Base-by-base conservation (phyloP, 2,329 filamentous ascomycete genomes). In the Alternaria arborescens region DNA sequence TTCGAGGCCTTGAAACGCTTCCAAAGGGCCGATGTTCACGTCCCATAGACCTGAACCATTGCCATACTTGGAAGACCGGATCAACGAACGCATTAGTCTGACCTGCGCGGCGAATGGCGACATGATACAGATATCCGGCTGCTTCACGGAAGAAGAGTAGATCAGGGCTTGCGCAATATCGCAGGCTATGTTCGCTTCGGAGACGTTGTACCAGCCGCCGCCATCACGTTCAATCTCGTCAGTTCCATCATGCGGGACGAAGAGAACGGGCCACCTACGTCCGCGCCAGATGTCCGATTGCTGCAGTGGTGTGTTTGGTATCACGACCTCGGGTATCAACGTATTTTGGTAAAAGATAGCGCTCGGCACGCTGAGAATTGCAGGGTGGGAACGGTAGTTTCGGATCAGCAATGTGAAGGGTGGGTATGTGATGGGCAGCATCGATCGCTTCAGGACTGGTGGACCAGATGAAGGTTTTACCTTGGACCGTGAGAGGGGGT, bases 301-400 rank as follows among this genome's bases (percentile, higher is more conserved):
- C 26, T 80, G 69, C 5, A 75, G 61, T 4, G 71, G 66, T 14
- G 71, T 75, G 30, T 36, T 6, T 8, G 52, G 51, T 0, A 63
- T 58, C 14, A 56, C 58, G 34, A 77, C 76, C 70, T 81, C 79
- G 6, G 81, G 79, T 30, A 82, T 75, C 4, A 83, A 69, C 0
- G 80, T 82, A 62, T 83, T 78, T 62, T 76, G 68, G 66, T 83
- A 83, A 69, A 82, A 82, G 22, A 82, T 70, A 2, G 73, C 67
- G 30, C 73, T 78, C 3, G 81, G 79, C 5, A 81, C 72, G 14
- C 76, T 74, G 26, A 83, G 73, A 55, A 83, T 82, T 24, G 81
- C 75, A 6, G 79, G 78, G 55, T 83, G 81, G 38, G 81, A 82
- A 55, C 82, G 79, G 67, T 83, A 83, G 65, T 83, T 83, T 28